Conservation (phyloP, 768 basidiomycete species). For the Podaxis sp. region DNA sequence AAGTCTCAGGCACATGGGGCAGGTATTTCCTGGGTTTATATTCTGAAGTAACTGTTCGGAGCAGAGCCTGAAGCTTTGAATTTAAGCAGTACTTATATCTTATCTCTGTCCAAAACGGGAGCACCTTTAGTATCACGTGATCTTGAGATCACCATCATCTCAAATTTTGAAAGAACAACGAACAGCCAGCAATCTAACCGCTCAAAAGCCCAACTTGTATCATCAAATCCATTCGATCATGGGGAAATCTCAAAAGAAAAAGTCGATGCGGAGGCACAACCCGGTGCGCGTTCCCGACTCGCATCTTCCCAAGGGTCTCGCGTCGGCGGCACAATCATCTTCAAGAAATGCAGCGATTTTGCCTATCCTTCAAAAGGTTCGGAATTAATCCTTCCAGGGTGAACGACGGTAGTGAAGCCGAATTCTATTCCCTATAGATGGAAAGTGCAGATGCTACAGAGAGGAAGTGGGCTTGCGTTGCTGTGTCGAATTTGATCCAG, state of each 20-base stretch:
- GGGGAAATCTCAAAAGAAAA: constrained; percentile 94
- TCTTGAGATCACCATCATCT: neutral
- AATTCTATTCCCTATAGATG: constrained; percentile 48
- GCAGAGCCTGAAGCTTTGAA: no score
- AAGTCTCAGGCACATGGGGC: no score
- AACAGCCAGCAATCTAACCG: neutral
- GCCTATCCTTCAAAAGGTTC: constrained; percentile 89
- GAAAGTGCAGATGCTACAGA: constrained; percentile 74
- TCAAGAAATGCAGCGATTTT: constrained; percentile 77
- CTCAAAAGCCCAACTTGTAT: neutral
- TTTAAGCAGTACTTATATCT: neutral
- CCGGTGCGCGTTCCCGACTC: constrained; percentile 93
- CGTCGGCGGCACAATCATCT: constrained; percentile 69
- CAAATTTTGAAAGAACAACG: neutral
- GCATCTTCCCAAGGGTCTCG: constrained; percentile 82
- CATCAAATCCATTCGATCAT: constrained; percentile 38
- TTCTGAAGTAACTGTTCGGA: no score
- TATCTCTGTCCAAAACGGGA: neutral
- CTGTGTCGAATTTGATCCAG: constrained; percentile 93
- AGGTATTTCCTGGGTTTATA: no score
- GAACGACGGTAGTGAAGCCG: constrained; percentile 13
- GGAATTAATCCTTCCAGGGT: constrained; percentile 1
- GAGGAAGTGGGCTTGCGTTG: constrained; percentile 94
- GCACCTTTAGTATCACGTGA: neutral
- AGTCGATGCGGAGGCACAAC: constrained; percentile 83